phyloP scores from a whole-genome alignment of 139 green algal species.

The Dunaliella primolecta region DNA sequence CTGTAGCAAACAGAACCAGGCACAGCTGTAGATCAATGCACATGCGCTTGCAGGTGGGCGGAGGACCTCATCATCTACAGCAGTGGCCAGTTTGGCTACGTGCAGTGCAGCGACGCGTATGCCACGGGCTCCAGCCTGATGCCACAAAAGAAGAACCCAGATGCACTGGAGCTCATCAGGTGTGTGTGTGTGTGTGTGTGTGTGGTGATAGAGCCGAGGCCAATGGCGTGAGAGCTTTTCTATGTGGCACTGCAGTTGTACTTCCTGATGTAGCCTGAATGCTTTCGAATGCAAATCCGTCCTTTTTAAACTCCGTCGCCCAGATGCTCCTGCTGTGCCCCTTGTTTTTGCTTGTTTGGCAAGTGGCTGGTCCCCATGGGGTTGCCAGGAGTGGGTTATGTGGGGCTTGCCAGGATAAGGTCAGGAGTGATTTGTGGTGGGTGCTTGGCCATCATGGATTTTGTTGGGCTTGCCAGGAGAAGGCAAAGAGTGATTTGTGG shows the following conservation, averaged over 20 bases:
- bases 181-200: slow-evolving; percentile 31
- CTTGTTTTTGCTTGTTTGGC: not conserved
- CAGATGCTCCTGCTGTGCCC: not conserved
- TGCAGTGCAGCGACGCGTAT: slow-evolving; percentile 93
- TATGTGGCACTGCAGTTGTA: not conserved
- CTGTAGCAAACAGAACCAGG: too few species aligned
- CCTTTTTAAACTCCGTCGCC: not conserved
- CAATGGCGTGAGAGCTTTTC: not conserved
- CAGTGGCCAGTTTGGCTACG: slow-evolving; percentile 80
- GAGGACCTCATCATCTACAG: slow-evolving; percentile 98
- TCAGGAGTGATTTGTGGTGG: too few species aligned
- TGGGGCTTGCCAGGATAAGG: too few species aligned
- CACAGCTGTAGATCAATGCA: too few species aligned
- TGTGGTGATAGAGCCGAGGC: not conserved
- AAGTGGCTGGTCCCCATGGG: too few species aligned
- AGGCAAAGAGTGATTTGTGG: too few species aligned
- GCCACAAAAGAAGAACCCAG: slow-evolving; percentile 99
- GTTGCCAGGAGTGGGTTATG: too few species aligned
- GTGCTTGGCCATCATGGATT: too few species aligned
- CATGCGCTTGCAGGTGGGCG: slow-evolving; percentile 71
- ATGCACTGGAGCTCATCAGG: slow-evolving; percentile 95
- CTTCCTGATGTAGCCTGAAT: not conserved
- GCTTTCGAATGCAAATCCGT: not conserved
- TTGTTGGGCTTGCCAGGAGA: too few species aligned
- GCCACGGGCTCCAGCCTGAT: slow-evolving; percentile 94